Conservation (phyloP, 2,329 filamentous ascomycete genomes). For the Calonectria ilicicola region DNA sequence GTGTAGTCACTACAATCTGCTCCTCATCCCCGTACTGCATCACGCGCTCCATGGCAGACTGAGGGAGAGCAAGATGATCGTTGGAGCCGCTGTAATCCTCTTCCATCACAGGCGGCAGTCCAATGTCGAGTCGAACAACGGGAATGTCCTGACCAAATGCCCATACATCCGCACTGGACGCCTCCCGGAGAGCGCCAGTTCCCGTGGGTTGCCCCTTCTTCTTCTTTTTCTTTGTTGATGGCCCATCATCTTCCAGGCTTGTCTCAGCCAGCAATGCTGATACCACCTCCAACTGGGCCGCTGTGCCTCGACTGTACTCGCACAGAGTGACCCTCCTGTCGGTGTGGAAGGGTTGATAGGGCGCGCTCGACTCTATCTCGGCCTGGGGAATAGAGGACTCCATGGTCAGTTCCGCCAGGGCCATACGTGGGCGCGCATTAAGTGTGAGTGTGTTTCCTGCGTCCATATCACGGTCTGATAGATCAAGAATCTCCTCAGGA, state of each 20-base stretch:
- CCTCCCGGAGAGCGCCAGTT: constrained; percentile 28
- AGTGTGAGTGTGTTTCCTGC: constrained; percentile 66
- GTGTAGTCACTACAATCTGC: constrained; percentile 85
- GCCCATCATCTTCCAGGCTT: constrained; percentile 53
- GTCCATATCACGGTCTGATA: constrained; percentile 65
- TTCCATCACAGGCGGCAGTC: constrained; percentile 58
- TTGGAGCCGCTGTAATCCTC: constrained; percentile 65
- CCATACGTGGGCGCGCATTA: constrained; percentile 53
- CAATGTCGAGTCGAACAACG: constrained; percentile 65
- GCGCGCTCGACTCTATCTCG: constrained; percentile 95
- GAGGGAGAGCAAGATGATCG: constrained; percentile 70
- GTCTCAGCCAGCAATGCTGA: constrained; percentile 55
- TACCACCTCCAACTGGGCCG: constrained; percentile 50
- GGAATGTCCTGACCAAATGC: constrained; percentile 70
- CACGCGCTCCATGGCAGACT: constrained; percentile 73
- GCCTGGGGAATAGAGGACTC: constrained; percentile 79
- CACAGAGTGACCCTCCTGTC: constrained; percentile 86
- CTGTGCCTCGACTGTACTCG: constrained; percentile 63
- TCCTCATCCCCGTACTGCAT: constrained; percentile 74
- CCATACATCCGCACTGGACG: constrained; percentile 55
- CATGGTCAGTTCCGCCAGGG: constrained; percentile 56
- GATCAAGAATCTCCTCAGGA: constrained; percentile 67
- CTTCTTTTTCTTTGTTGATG: constrained; percentile 53
- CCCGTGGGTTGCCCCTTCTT: constrained; percentile 46
- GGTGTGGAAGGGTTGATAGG: constrained; percentile 96